Evolutionary conservation across 2,329 filamentous ascomycete species (phyloP).

Genomic region (Neonectria sp.): DNA sequence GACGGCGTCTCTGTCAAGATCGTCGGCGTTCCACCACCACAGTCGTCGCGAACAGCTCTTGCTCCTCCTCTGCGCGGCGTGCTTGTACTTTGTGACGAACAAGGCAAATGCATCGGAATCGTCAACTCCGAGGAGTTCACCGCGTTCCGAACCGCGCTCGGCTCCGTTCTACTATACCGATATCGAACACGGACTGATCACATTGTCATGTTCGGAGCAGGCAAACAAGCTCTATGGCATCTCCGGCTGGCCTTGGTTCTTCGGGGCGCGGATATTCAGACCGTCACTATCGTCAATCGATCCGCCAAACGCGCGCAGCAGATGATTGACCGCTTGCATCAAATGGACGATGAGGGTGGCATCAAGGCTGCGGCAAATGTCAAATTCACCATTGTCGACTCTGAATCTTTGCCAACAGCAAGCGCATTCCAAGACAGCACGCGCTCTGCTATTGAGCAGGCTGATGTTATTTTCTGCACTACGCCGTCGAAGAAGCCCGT

Average conservation of each 20-base stretch:
- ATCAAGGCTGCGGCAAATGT: neutral
- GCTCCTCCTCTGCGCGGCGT: conserved; percentile 31
- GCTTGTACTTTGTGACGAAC: conserved; percentile 31
- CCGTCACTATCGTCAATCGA: conserved; percentile 50
- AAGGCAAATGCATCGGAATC: neutral
- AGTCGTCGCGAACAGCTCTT: neutral
- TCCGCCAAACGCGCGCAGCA: conserved; percentile 27
- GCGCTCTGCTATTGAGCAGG: neutral
- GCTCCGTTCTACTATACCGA: conserved; percentile 72
- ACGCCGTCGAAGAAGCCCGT: neutral
- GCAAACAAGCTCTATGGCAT: conserved; percentile 81
- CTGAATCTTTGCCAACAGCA: neutral
- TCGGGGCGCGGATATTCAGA: conserved; percentile 41
- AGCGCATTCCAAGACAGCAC: neutral
- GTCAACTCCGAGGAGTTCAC: conserved; percentile 54
- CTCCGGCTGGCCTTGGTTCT: conserved; percentile 75
- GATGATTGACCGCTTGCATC: conserved; percentile 19
- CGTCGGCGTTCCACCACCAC: conserved; percentile 35
- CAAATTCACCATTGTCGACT: neutral
- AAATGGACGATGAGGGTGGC: neutral
- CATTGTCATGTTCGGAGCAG: conserved; percentile 77
- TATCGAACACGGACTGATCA: conserved; percentile 57
- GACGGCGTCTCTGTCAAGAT: conserved; percentile 44
- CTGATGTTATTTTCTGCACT: neutral
- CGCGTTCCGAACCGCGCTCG: conserved; percentile 76